These are phyloP conservation scores for Colletotrichum euphorbiae DNA, from an alignment of 2,329 filamentous ascomycete genomes.

Conservation along the genomic window DNA sequence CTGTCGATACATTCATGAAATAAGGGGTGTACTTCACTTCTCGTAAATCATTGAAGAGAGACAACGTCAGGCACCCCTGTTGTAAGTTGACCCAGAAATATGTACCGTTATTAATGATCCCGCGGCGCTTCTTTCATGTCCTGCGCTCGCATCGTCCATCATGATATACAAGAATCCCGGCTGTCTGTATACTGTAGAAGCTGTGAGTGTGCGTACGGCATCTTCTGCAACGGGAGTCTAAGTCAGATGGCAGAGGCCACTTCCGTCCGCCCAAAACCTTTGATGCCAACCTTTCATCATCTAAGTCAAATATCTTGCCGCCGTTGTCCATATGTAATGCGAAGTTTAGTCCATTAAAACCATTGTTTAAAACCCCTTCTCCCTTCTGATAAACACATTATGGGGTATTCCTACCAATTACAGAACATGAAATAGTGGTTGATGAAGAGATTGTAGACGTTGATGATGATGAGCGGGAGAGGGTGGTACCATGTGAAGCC, in stretches of 20 bases:
- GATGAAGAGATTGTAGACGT: constrained; percentile 53
- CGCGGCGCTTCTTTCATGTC: background rate
- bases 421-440: constrained; percentile 54
- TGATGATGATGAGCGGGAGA: constrained; percentile 52
- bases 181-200: constrained; percentile 28
- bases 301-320: constrained; percentile 21
- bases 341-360: constrained; percentile 17
- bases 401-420: constrained; percentile 41
- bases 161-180: constrained; percentile 29
- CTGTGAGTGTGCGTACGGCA: background rate
- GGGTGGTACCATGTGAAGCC: constrained; percentile 54
- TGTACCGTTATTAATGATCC: constrained; percentile 4
- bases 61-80: too few relatives aligned
- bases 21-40: too few relatives aligned
- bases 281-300: constrained; percentile 10
- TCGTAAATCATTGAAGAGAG: too few relatives aligned
- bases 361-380: background rate
- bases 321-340: constrained; percentile 32
- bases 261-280: background rate
- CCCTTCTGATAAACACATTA: background rate
- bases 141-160: background rate
- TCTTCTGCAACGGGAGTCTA: background rate
- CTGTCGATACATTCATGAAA: too few relatives aligned
- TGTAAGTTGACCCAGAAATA: background rate
- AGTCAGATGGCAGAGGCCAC: constrained; percentile 17